phyloP scores from a whole-genome alignment of 2,329 filamentous ascomycete species.

The Pseudogymnoascus sp. region DNA sequence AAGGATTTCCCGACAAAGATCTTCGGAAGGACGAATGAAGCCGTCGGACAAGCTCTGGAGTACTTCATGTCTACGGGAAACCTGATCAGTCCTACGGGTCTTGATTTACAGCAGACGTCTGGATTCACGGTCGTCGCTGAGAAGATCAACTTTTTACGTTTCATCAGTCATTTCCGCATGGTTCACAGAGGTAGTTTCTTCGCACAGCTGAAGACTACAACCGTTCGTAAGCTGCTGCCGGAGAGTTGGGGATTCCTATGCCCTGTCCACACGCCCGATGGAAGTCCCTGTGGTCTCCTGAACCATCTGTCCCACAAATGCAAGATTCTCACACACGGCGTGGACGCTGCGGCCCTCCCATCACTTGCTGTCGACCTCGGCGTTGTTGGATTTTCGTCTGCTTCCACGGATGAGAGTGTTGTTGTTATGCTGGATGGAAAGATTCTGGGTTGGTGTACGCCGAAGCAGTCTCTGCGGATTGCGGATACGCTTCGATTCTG shows the following conservation, averaged over 20 bases:
- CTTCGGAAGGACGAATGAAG: slow-evolving; percentile 76
- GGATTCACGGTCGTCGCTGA: slow-evolving; percentile 96
- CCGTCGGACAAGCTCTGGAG: slow-evolving; percentile 76
- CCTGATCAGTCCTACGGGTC: slow-evolving; percentile 77
- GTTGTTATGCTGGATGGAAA: slow-evolving; percentile 84
- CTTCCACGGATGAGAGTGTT: slow-evolving; percentile 74
- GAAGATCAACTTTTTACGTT: slow-evolving; percentile 97
- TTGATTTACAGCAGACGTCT: slow-evolving; percentile 89
- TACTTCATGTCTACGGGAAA: slow-evolving; percentile 98
- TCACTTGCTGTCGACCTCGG: slow-evolving; percentile 71
- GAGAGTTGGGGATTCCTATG: slow-evolving; percentile 98
- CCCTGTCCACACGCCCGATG: slow-evolving; percentile 95
- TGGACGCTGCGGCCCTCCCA: slow-evolving; percentile 69
- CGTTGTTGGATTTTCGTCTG: slow-evolving; percentile 65
- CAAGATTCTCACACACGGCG: slow-evolving; percentile 67
- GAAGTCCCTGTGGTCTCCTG: slow-evolving; percentile 84
- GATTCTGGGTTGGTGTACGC: slow-evolving; percentile 83
- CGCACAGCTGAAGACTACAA: slow-evolving; percentile 92
- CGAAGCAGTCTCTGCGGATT: slow-evolving; percentile 71
- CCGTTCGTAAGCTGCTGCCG: slow-evolving; percentile 87
- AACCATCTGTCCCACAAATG: slow-evolving; percentile 97
- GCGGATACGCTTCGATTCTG: slow-evolving; percentile 84
- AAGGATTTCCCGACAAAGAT: slow-evolving; percentile 74
- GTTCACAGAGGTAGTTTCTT: slow-evolving; percentile 99
- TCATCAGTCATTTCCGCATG: slow-evolving; percentile 98